phyloP scores from a whole-genome alignment of 176 grass and related monocot genomes.

The Cenchrus purpureus region DNA sequence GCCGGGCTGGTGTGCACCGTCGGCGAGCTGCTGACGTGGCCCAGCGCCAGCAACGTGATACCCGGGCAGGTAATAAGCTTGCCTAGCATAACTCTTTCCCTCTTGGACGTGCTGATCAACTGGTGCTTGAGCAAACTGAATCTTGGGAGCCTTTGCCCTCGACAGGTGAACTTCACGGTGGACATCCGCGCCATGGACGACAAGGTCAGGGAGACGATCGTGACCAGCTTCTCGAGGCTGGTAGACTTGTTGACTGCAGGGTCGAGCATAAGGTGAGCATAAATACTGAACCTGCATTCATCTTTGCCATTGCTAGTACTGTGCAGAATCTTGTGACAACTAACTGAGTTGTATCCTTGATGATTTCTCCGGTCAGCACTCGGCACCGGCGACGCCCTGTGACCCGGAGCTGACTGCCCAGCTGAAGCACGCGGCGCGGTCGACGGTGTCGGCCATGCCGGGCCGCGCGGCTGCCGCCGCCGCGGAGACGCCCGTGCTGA shows the following conservation, averaged over 20 bases:
- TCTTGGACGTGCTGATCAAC: not conserved
- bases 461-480: not conserved
- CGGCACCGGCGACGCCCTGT: constrained; percentile 63
- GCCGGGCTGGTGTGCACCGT: constrained; percentile 94
- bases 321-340: not conserved
- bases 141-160: not conserved
- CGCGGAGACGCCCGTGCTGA: constrained; percentile 69
- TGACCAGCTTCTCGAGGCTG: constrained; percentile 77
- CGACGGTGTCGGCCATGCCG: constrained; percentile 43
- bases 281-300: not conserved
- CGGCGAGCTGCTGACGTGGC: constrained; percentile 80
- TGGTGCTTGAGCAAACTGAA: not conserved
- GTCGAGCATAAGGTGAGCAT: constrained; percentile 69
- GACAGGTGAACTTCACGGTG: constrained; percentile 91
- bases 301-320: too few species aligned
- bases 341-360: not conserved
- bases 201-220: constrained; percentile 66
- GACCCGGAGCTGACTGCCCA: constrained; percentile 62
- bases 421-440: constrained; percentile 61
- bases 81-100: not conserved
- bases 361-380: constrained; percentile 57
- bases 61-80: constrained; percentile 71
- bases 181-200: constrained; percentile 90
- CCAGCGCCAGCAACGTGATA: constrained; percentile 95
- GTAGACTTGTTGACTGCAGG: constrained; percentile 73